Evolutionary conservation across 2,329 filamentous ascomycete species (phyloP).

Genomic region (Phyllachora maydis): DNA sequence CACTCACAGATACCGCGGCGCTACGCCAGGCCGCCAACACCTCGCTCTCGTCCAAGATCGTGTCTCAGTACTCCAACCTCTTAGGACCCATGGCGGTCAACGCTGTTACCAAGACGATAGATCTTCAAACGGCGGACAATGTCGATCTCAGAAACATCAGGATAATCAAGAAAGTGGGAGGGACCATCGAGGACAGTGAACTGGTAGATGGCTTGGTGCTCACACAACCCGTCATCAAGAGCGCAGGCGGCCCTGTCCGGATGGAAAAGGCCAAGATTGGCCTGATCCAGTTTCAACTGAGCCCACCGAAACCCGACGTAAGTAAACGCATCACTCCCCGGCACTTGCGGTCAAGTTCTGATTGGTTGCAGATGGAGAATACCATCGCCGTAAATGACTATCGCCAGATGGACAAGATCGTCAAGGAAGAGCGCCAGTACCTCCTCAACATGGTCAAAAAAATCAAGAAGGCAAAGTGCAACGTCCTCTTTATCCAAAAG

Average conservation of each 20-base stretch:
- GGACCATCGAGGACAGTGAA: conserved; percentile 96
- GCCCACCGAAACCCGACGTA: conserved; percentile 91
- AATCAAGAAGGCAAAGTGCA: conserved; percentile 99
- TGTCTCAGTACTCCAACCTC: conserved; percentile 87
- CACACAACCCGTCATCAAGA: conserved; percentile 85
- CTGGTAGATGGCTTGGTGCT: conserved; percentile 88
- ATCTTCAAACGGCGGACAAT: conserved; percentile 86
- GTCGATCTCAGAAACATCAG: conserved; percentile 93
- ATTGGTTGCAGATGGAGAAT: conserved; percentile 89
- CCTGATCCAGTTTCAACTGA: conserved; percentile 95
- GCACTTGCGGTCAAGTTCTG: conserved; percentile 1
- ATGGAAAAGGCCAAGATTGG: conserved; percentile 98
- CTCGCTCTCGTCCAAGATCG: conserved; percentile 94
- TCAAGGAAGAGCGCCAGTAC: conserved; percentile 97
- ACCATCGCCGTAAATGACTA: conserved; percentile 99
- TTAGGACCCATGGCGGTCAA: conserved; percentile 97
- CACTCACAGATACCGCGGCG: conserved; percentile 68
- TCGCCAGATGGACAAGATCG: conserved; percentile 99
- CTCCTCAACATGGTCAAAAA: conserved; percentile 98
- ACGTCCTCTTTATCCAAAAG: conserved; percentile 95
- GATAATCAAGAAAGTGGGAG: conserved; percentile 92
- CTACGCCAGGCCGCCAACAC: conserved; percentile 94
- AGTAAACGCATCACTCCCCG: conserved; percentile 9
- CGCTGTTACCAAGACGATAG: conserved; percentile 86
- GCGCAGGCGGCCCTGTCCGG: conserved; percentile 68